Base-by-base conservation (phyloP, 805 yeast species). In the Yamadazyma philogaea region DNA sequence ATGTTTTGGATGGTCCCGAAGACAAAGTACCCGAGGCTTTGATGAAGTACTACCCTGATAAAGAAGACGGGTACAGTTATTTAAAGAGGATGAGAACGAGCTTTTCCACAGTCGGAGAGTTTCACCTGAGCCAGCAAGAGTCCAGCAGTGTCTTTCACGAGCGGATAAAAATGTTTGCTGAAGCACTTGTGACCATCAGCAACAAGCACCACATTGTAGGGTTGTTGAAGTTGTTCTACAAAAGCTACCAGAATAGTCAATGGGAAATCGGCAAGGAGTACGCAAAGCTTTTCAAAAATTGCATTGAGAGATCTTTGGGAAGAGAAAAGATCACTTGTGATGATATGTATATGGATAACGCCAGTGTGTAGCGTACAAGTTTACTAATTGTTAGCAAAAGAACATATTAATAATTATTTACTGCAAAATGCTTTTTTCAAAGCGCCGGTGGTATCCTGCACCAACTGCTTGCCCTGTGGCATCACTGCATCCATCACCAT, bases 191-290 rank as follows among this genome's bases (percentile, higher is more conserved):
- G 24, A 46, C 53, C 4, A 68, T 79, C 14, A 56, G 61, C 21
- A 64, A 71, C 43, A 72, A 68, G 52, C 70, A 79, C 44, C 64
- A 76, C 39, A 61, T 81, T 21, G 74, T 77, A 8, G 90, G 90
- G 1, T 56, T 84, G 36, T 55, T 82, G 47, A 64, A 63, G 37
- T 51, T 74, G 45, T 66, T 78, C 36, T 66, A 74, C 11, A 57
- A 60, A n/a, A 30, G 49, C 4, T 57, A 42, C 44, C 56, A 55
- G 24, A 57, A 56, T 15, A 67, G 77, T 39, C 69, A 72, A 39
- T 82, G 82, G 79, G 78, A 77, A 36, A 62, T 81, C 39, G 81
- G 81, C 10, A 63, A 64, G 36, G 88, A 82, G 53, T 70, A 77
- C 47, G 71, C 81, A 1, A 69, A 70, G 41, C 60, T 82, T 44